Evolutionary conservation across 1,139 yeast genomes (phyloP).

Genomic region (Ogataea hybrid): DNA sequence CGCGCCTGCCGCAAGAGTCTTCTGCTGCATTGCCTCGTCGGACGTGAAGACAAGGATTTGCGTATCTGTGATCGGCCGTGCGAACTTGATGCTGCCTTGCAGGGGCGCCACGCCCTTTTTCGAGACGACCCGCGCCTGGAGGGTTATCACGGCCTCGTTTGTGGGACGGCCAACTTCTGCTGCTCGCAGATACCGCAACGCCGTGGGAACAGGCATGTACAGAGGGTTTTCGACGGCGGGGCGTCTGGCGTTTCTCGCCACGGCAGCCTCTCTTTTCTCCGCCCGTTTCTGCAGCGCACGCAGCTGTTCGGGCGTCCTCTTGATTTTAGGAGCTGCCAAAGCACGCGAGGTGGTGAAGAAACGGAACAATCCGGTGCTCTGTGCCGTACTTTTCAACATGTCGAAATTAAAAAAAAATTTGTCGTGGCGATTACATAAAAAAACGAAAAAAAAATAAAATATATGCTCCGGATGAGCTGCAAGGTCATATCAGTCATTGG

Average conservation of each 20-base stretch:
- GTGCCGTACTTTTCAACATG: constrained; percentile 4
- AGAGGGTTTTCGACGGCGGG: constrained; percentile 56
- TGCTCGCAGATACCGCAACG: constrained; percentile 79
- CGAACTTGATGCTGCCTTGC: constrained; percentile 70
- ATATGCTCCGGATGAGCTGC: constrained; percentile 5
- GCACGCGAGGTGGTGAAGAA: constrained; percentile 6
- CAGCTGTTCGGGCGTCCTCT: constrained; percentile 20
- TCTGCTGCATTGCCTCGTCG: constrained; percentile 48
- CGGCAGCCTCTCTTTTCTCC: constrained; percentile 30
- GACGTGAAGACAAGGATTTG: constrained; percentile 69
- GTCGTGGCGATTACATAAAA: constrained; percentile 3
- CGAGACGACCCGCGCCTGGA: constrained; percentile 66
- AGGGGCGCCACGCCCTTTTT: constrained; percentile 80
- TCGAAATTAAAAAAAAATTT: constrained; percentile 4
- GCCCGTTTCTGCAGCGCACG: constrained; percentile 26
- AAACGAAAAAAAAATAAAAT: constrained; percentile 6
- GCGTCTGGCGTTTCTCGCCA: constrained; percentile 41
- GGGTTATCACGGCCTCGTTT: constrained; percentile 62
- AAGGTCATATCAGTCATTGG: constrained; percentile 46
- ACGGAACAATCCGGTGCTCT: constrained; percentile 1
- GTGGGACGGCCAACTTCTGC: constrained; percentile 85
- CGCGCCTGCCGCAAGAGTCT: too few relatives aligned
- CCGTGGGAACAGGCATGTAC: constrained; percentile 70
- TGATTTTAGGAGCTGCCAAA: constrained; percentile 18
- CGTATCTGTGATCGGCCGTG: constrained; percentile 68